Conservation (phyloP, 306 rosid genomes). For the Lathyrus tuberosus region DNA sequence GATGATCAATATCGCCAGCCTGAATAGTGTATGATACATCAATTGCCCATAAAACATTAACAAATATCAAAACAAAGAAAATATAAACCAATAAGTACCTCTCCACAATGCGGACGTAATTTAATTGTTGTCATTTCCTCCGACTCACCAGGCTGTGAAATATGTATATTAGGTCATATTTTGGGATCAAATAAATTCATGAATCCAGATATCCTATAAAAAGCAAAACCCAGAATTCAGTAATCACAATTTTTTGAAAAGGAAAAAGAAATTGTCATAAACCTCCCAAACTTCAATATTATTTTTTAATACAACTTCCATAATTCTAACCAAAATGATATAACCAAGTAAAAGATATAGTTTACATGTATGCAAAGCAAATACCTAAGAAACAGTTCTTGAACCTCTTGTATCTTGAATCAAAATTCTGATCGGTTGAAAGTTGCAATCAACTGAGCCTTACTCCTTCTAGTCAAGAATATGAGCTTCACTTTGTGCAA, state of each 20-base stretch:
- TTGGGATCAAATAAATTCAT: neutral
- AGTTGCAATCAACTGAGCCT: no score
- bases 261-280: neutral
- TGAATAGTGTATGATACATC: slow-evolving; percentile 45
- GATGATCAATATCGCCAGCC: slow-evolving; percentile 99
- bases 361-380: neutral
- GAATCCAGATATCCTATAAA: slow-evolving; percentile 52
- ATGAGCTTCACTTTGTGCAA: no score
- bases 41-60: slow-evolving; percentile 17
- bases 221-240: slow-evolving; percentile 29
- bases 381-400: slow-evolving; percentile 6
- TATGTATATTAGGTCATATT: slow-evolving; percentile 38
- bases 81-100: slow-evolving; percentile 55
- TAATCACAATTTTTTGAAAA: neutral
- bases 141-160: slow-evolving; percentile 88
- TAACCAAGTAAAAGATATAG: slow-evolving; percentile 25
- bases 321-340: slow-evolving; percentile 11
- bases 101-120: slow-evolving; percentile 97
- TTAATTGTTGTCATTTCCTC: slow-evolving; percentile 94
- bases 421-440: no score
- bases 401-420: no score
- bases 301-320: neutral
- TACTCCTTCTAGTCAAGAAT: no score
- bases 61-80: slow-evolving; percentile 22
- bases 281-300: neutral